Conservation (phyloP, 2,329 filamentous ascomycete species). For the Xylaria sp. region DNA sequence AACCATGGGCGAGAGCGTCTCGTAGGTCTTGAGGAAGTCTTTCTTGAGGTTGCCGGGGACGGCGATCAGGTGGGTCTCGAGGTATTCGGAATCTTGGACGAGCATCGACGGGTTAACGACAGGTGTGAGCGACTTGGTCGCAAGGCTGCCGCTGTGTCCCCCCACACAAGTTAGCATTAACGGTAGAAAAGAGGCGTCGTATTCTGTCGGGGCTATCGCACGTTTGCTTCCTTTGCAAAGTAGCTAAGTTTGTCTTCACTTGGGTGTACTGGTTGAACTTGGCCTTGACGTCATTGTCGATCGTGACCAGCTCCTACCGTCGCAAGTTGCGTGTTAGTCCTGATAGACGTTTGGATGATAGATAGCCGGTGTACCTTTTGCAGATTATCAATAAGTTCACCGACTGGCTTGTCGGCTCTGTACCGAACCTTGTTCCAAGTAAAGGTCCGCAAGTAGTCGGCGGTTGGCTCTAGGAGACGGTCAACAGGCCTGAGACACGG, state of each 20-base stretch:
- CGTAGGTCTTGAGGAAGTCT: conserved; percentile 88
- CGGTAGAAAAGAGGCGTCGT: not conserved
- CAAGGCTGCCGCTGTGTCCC: conserved; percentile 75
- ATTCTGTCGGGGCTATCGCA: conserved; percentile 44
- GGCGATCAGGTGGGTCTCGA: conserved; percentile 92
- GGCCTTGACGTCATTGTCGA: conserved; percentile 93
- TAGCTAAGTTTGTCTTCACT: conserved; percentile 80
- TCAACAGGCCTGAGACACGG: conserved; percentile 29
- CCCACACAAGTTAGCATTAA: conserved; percentile 13
- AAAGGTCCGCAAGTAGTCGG: conserved; percentile 87
- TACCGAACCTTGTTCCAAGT: conserved; percentile 99
- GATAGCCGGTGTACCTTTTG: conserved; percentile 67
- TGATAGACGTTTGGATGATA: not conserved
- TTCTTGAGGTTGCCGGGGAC: conserved; percentile 80
- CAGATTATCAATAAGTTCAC: conserved; percentile 82
- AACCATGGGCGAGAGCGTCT: conserved; percentile 86
- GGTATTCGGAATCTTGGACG: conserved; percentile 90
- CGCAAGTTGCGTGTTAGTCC: conserved; percentile 16
- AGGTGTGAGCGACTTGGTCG: conserved; percentile 89
- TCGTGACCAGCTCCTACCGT: conserved; percentile 77
- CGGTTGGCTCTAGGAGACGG: conserved; percentile 75
- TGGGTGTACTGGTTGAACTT: conserved; percentile 96
- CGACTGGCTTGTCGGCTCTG: conserved; percentile 85
- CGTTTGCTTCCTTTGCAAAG: conserved; percentile 87
- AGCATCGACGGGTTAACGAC: conserved; percentile 81